Conservation (phyloP, 192 early-diverging fungal species). For the Oehlia diaphana region DNA sequence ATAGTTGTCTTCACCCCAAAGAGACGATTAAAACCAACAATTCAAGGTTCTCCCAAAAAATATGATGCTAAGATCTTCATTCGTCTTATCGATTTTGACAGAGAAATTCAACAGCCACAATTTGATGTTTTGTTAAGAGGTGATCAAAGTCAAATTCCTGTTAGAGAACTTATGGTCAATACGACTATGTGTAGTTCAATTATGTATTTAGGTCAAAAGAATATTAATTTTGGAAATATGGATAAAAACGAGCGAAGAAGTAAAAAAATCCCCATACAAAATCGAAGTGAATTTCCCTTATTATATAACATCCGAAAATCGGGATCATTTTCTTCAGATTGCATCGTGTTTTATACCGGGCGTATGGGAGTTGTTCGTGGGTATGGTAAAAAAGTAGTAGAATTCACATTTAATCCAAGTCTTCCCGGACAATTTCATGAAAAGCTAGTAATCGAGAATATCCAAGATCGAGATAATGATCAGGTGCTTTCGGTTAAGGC, state of each 20-base stretch:
- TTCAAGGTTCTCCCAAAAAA: slow-evolving; percentile 76
- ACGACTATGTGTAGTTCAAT: slow-evolving; percentile 79
- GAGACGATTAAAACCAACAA: slow-evolving; percentile 51
- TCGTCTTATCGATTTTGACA: slow-evolving; percentile 82
- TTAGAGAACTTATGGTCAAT: slow-evolving; percentile 89
- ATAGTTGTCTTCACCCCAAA: slow-evolving; percentile 75
- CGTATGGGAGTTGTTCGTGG: slow-evolving; percentile 86
- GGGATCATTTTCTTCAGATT: slow-evolving; percentile 91
- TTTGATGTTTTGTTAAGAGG: slow-evolving; percentile 70
- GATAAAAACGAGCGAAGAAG: slow-evolving; percentile 84
- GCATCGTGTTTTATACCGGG: slow-evolving; percentile 77
- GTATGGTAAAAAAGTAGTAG: slow-evolving; percentile 88
- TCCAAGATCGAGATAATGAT: slow-evolving; percentile 80
- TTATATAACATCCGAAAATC: slow-evolving; percentile 93
- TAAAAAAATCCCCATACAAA: slow-evolving; percentile 87
- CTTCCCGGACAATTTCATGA: slow-evolving; percentile 88
- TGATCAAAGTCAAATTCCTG: slow-evolving; percentile 64
- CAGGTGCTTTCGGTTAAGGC: slow-evolving; percentile 87
- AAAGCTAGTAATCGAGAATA: slow-evolving; percentile 82
- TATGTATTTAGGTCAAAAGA: slow-evolving; percentile 94
- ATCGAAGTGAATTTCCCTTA: slow-evolving; percentile 85
- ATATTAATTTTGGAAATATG: slow-evolving; percentile 94
- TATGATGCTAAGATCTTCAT: slow-evolving; percentile 84
- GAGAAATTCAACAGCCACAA: slow-evolving; percentile 76
- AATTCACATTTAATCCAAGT: slow-evolving; percentile 90